phyloP scores from a whole-genome alignment of 306 rosid species.

The Sicyos baderoa region DNA sequence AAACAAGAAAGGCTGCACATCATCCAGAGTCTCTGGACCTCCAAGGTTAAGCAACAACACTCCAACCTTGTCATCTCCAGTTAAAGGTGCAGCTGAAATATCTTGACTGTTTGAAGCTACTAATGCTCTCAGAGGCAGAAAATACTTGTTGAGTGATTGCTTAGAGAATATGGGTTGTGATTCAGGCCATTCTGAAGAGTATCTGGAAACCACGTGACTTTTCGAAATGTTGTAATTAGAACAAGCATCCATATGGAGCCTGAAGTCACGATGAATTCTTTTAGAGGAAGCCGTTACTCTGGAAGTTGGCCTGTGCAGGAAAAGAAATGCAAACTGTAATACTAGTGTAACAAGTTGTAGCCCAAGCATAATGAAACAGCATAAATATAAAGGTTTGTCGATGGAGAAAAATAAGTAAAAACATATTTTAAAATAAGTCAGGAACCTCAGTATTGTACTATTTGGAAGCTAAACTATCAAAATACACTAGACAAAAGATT shows the following conservation, averaged over 20 bases:
- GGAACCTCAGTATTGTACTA: background rate
- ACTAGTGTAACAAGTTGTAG: background rate
- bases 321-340: conserved; percentile 8
- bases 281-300: conserved; percentile 43
- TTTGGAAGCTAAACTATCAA: background rate
- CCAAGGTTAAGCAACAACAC: conserved; percentile 92
- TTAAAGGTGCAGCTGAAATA: conserved; percentile 38
- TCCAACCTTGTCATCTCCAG: conserved; percentile 63
- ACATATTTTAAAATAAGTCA: background rate
- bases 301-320: conserved; percentile 38
- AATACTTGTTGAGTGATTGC: conserved; percentile 38
- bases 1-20: conserved; percentile 90
- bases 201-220: conserved; percentile 30
- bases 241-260: conserved; percentile 36
- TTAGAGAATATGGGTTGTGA: conserved; percentile 44
- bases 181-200: conserved; percentile 40
- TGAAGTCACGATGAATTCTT: conserved; percentile 39
- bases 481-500: background rate
- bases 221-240: conserved; percentile 29
- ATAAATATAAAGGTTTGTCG: background rate
- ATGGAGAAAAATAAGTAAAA: background rate
- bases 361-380: background rate
- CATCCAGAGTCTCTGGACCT: conserved; percentile 95
- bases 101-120: conserved; percentile 45
- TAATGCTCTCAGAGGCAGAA: conserved; percentile 51